These are phyloP conservation scores for Trichoderma sp. DNA, from an alignment of 2,329 filamentous ascomycete genomes.

Conservation along the genomic window DNA sequence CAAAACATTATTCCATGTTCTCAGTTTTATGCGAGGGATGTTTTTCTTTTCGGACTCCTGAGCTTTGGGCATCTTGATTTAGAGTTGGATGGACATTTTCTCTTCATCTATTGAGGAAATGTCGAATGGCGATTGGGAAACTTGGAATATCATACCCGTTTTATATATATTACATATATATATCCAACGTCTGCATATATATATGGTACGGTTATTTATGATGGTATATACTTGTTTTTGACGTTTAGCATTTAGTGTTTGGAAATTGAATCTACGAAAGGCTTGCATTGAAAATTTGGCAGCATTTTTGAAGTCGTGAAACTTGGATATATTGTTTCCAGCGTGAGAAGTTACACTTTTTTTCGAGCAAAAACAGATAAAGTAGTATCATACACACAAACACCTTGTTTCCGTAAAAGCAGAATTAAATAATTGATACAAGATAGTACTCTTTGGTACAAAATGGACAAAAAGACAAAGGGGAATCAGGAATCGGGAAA, in stretches of 20 bases:
- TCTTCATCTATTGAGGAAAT: background rate
- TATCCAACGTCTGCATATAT: background rate
- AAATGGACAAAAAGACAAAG: background rate
- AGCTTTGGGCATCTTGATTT: background rate
- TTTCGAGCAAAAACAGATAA: background rate
- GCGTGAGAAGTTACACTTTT: background rate
- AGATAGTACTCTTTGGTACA: background rate
- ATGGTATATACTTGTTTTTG: background rate
- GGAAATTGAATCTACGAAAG: background rate
- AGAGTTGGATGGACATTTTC: background rate
- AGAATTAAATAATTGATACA: background rate
- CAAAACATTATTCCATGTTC: background rate
- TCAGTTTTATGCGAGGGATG: background rate
- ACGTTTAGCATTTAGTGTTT: background rate
- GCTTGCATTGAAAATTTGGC: background rate
- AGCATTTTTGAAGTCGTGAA: background rate
- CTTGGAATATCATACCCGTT: background rate
- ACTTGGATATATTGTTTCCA: too few species aligned
- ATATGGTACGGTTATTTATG: background rate
- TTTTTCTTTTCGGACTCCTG: background rate
- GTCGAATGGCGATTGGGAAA: background rate
- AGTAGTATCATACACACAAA: background rate
- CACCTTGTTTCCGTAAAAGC: background rate
- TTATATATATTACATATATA: background rate
- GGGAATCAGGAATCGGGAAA: background rate